Conservation (phyloP, 495 filamentous ascomycete species). For the Ascobolus immersus region DNA sequence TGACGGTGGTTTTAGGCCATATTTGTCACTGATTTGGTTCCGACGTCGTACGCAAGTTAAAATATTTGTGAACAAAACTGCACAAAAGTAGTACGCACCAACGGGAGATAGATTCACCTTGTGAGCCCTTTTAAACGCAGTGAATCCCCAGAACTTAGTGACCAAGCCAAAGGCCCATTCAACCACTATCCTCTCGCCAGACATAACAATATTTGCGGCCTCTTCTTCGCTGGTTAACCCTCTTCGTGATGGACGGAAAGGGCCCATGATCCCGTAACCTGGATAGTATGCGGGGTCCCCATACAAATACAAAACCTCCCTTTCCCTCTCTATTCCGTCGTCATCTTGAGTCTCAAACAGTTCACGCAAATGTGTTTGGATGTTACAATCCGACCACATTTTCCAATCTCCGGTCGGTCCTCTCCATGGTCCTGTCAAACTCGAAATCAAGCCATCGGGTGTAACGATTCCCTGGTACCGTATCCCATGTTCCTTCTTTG, state of each 20-base stretch:
- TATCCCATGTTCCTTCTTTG: background rate
- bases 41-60: background rate
- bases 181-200: background rate
- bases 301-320: background rate
- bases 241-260: background rate
- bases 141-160: background rate
- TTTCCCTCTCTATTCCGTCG: background rate
- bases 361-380: background rate
- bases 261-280: background rate
- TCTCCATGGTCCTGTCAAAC: background rate
- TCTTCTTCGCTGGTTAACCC: background rate
- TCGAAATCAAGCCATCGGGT: background rate
- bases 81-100: background rate
- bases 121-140: background rate
- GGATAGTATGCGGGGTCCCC: background rate
- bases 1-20: background rate
- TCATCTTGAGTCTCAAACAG: background rate
- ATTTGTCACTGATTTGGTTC: background rate
- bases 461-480: background rate
- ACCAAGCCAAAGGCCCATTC: background rate
- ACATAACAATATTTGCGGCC: background rate
- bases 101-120: background rate
- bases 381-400: background rate
- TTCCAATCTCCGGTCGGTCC: background rate
- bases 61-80: background rate